A percentile compares a stretch with the other conserved stretches of the same genome.
Evolutionary conservation across 2,329 filamentous ascomycete genomes (phyloP).

Genomic region (Apiospora phragmitis): DNA sequence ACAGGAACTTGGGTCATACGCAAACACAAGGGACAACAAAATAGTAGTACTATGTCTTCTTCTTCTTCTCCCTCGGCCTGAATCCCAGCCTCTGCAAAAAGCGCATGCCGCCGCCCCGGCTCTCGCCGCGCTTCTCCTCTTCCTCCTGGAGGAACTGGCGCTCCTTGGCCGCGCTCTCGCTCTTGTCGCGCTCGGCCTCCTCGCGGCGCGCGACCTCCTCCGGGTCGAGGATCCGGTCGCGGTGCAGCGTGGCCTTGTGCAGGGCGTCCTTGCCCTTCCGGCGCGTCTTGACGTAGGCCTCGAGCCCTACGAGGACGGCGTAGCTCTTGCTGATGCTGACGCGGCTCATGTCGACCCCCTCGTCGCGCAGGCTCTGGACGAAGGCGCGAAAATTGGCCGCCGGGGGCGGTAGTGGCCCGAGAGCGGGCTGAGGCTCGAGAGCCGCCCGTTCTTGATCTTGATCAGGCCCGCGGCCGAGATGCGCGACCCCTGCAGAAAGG

Average conservation of each 20-base stretch:
- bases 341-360: constrained; percentile 75
- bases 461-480: constrained; percentile 84
- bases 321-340: constrained; percentile 82
- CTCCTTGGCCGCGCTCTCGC: constrained; percentile 10
- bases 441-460: constrained; percentile 77
- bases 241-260: background rate
- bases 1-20: background rate
- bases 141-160: background rate
- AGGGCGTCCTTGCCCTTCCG: background rate
- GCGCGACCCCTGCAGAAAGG: constrained; percentile 80
- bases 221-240: background rate
- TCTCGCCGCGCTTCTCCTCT: background rate
- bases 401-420: constrained; percentile 86
- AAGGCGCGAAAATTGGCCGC: constrained; percentile 82
- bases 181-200: constrained; percentile 1
- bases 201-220: constrained; percentile 8
- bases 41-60: background rate
- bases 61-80: background rate
- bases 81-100: constrained; percentile 1
- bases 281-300: constrained; percentile 69
- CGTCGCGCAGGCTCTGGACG: constrained; percentile 68
- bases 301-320: constrained; percentile 77
- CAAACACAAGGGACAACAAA: background rate
- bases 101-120: background rate
- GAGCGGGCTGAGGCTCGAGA: constrained; percentile 70